Evolutionary conservation across 768 basidiomycete species (phyloP).

Genomic region (Macrocybe gigantea): DNA sequence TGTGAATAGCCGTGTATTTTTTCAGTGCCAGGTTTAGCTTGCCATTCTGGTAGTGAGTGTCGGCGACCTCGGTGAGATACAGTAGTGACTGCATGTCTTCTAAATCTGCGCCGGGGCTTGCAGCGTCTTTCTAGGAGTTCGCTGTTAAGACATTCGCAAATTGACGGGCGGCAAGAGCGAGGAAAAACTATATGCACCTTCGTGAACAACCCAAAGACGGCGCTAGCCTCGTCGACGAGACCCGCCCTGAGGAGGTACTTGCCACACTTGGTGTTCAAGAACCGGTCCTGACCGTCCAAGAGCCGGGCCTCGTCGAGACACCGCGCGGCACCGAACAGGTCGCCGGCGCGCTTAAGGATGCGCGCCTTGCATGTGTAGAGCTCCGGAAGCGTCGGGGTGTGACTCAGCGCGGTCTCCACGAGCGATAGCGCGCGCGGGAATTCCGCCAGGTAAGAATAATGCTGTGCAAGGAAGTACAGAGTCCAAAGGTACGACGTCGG

Average conservation of each 20-base stretch:
- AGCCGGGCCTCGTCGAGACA: conserved; percentile 76
- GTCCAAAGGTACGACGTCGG: conserved; percentile 92
- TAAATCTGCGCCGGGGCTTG: conserved; percentile 69
- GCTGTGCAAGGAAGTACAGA: conserved; percentile 91
- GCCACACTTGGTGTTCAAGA: conserved; percentile 88
- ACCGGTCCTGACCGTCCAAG: conserved; percentile 92
- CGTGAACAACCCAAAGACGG: conserved; percentile 82
- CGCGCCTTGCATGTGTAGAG: conserved; percentile 78
- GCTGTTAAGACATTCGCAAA: background rate
- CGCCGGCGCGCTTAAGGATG: conserved; percentile 82
- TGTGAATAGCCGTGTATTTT: conserved; percentile 70
- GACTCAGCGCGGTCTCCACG: conserved; percentile 60
- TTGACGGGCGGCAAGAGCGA: background rate
- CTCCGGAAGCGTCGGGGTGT: conserved; percentile 94
- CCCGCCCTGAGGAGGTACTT: conserved; percentile 89
- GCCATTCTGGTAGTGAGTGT: conserved; percentile 58
- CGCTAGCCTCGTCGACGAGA: conserved; percentile 66
- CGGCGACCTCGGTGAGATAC: conserved; percentile 79
- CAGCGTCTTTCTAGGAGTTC: conserved; percentile 73
- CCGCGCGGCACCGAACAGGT: conserved; percentile 66
- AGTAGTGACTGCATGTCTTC: conserved; percentile 95
- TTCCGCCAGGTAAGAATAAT: conserved; percentile 63
- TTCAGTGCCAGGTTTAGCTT: conserved; percentile 79
- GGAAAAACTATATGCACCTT: conserved; percentile 48
- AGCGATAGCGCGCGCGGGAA: conserved; percentile 50